Evolutionary conservation across 495 filamentous ascomycete species (phyloP), one percentile per base, ranked within the genome.

Genomic region (Oleoguttula mirabilis): DNA sequence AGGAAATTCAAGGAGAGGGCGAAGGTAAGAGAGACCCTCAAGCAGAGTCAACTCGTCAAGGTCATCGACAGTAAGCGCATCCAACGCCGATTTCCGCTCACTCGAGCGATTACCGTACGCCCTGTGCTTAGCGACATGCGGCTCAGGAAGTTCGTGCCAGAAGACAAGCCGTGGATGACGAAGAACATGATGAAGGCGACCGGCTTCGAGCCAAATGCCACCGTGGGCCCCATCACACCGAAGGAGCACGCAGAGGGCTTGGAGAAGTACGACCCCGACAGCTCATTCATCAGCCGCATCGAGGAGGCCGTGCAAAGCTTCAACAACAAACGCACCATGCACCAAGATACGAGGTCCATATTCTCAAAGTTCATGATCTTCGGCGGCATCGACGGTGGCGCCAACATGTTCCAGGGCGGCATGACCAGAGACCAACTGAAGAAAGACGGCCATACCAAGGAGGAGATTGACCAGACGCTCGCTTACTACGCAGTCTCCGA

Each of bases 271-370:
- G 36, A 54, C 23, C 40, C 51, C 61, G 69, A 40, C 7, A 10
- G 42, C 2, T 32, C 10, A 24, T 47, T 58, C 32, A 27, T 49
- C 23, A 39, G 49, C 32, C 86, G 90, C 31, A 82, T 96, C 14
- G 80, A 96, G 57, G 77, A 75, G 45, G 90, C 83, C 28, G 79
- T 96, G 23, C 79, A 85, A 44, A 80, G 85, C 7, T 99, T 77
- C 66, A 68, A 77, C 45, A 66, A 69, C 31, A 79, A 75, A 28
- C 82, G 87, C 19, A 85, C 81, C 41, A 68, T 94, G 40, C 73
- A 85, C 41, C 56, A 62, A 10, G 58, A 68, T 2, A 72, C 75
- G 39, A 61, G 69, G 17, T 64, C 68, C 21, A 55, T 90, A 19
- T 92, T 99, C 65, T 66, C 72, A 43, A 80, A 79, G 41, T 95